Evolutionary conservation across 2,329 filamentous ascomycete species (phyloP).

Genomic region (Fusarium tuaranense): DNA sequence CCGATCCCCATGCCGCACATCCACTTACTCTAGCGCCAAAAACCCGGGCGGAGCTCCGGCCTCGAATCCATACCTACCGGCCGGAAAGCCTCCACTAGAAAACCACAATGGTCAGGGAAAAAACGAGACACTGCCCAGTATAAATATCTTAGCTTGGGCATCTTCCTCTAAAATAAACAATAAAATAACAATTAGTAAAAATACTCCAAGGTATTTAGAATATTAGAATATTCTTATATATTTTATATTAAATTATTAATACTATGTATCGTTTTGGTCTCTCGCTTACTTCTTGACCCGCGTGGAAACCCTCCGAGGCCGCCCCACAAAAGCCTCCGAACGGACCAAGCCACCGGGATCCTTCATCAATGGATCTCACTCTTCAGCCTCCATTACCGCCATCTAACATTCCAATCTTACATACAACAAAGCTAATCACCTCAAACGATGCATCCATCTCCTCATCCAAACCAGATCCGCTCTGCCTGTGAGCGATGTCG

Average conservation of each 20-base stretch:
- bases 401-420: not conserved
- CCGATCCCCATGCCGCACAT: not conserved
- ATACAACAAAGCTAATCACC: not conserved
- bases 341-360: constrained; percentile 1
- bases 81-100: not conserved
- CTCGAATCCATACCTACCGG: not conserved
- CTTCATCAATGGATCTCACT: not conserved
- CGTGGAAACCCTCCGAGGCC: constrained; percentile 33
- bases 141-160: no score
- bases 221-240: no score
- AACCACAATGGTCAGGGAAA: constrained; percentile 5
- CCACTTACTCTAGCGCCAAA: not conserved
- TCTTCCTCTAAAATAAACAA: no score
- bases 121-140: no score
- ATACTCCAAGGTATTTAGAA: no score
- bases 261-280: no score
- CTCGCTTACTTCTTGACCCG: no score
- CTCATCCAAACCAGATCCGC: constrained; percentile 49
- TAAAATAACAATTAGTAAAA: no score
- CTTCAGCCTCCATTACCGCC: not conserved
- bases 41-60: not conserved
- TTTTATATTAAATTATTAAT: no score
- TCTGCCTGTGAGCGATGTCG: constrained; percentile 50
- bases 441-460: constrained; percentile 27
- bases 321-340: constrained; percentile 35